Evolutionary conservation across 2,329 filamentous ascomycete species (phyloP), one percentile per base, ranked within the genome.

Genomic region (Parastagonospora nodorum): DNA sequence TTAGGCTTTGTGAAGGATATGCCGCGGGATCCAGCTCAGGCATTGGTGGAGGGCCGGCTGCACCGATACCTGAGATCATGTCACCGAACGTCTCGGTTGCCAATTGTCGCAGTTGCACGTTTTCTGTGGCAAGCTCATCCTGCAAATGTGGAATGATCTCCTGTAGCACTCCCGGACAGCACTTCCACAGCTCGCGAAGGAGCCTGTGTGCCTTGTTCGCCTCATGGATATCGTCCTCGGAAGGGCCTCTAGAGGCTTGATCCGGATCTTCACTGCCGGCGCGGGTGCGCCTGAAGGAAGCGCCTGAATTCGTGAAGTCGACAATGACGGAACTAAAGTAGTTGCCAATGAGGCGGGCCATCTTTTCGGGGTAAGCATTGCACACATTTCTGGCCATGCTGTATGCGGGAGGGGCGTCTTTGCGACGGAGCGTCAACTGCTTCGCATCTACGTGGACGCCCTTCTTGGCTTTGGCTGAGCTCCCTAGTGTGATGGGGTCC

Each of bases 251-350:
- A 11, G 80, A 75, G 8, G 62, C 69, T n/a, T 77, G 77, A 7
- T 76, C 78, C 8, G 68, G 70, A 19, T 78, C 77, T 31, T 76
- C 75, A 31, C 74, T 73, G 32, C 58, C 60, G 16, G 58, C 59
- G 8, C 62, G 57, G 48, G 63, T 60, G 10, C 63, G 60, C 38
- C 55, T 57, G 40, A 60, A 61, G 4, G 56, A 55, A 24, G 38
- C 43, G 2, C 60, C 61, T 1, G 58, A 44, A 32, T 58, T 66
- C 79, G 84, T 32, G 87, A 92, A 89, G 68, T 97, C 92, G 55
- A 97, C 86, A 50, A 99, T 95, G 44, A 97, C 92, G 49, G 96
- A 92, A 74, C 92, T 96, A 72, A 99, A 99, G 73, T 97, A 99
- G 67, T 96, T 92, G 60, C 91, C 93, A 48, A 97, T 88, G 61